Conservation (phyloP, 2,329 filamentous ascomycete species). For the Neofusicoccum sp. region DNA sequence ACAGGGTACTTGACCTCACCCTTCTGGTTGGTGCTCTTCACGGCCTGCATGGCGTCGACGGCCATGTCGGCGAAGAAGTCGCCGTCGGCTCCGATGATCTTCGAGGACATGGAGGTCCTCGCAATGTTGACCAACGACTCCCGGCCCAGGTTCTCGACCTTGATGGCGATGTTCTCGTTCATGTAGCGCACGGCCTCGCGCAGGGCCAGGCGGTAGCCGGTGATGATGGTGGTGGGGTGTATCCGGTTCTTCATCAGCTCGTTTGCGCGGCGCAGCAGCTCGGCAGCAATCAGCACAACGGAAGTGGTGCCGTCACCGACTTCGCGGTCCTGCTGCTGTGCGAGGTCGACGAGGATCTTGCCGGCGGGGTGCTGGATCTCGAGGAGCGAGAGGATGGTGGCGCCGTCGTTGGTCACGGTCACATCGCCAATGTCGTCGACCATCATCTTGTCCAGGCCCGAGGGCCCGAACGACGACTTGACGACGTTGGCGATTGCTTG, state of each 20-base stretch:
- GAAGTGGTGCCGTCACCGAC: constrained; percentile 98
- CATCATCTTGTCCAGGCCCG: constrained; percentile 99
- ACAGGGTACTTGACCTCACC: constrained; percentile 95
- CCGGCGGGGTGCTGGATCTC: constrained; percentile 97
- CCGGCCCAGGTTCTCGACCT: constrained; percentile 85
- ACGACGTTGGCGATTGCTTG: constrained; percentile 98
- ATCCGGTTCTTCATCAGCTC: constrained; percentile 99
- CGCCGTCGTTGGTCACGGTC: constrained; percentile 97
- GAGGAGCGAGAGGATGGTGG: constrained; percentile 90
- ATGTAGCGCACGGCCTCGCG: constrained; percentile 98
- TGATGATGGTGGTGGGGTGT: constrained; percentile 99
- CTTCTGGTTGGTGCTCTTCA: constrained; percentile 89
- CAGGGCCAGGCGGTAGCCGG: constrained; percentile 90
- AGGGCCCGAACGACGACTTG: constrained; percentile 97
- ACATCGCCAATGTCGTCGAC: constrained; percentile 99
- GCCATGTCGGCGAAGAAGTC: constrained; percentile 98
- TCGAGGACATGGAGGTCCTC: constrained; percentile 98
- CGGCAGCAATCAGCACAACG: constrained; percentile 93
- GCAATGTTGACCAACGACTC: constrained; percentile 93
- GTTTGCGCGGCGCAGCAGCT: constrained; percentile 89
- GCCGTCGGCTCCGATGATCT: constrained; percentile 93
- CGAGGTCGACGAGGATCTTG: constrained; percentile 96
- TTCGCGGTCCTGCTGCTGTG: constrained; percentile 98
- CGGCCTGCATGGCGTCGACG: constrained; percentile 91
- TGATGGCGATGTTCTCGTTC: constrained; percentile 96